These are phyloP conservation scores for Aureobasidium uvarum DNA, from an alignment of 2,329 filamentous ascomycete species.

Conservation along the genomic window DNA sequence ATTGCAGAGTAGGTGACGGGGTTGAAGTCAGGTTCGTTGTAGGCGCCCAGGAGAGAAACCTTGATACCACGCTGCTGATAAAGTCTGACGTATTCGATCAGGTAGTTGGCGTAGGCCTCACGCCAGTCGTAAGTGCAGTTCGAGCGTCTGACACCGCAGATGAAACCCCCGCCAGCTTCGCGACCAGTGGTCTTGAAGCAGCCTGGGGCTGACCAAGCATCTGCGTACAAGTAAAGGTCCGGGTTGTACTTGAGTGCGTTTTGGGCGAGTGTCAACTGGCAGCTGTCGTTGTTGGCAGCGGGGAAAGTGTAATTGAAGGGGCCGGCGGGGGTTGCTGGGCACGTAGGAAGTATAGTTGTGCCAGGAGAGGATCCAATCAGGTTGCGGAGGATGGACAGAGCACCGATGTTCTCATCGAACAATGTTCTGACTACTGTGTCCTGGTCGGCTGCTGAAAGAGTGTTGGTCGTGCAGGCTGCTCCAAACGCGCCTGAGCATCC, in stretches of 20 bases:
- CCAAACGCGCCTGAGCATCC: conserved; percentile 33
- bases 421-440: conserved; percentile 29
- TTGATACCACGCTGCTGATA: conserved; percentile 48
- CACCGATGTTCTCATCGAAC: conserved; percentile 32
- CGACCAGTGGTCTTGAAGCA: conserved; percentile 31
- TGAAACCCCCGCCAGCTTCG: conserved; percentile 30
- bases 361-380: conserved; percentile 30
- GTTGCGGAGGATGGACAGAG: conserved; percentile 32
- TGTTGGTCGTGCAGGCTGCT: conserved; percentile 28
- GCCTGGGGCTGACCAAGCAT: conserved; percentile 33
- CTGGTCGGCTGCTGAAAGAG: conserved; percentile 29
- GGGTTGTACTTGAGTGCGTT: conserved; percentile 32
- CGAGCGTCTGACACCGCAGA: conserved; percentile 31
- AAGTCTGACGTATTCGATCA: conserved; percentile 50
- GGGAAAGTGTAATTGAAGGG: conserved; percentile 30
- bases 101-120: conserved; percentile 51
- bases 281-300: conserved; percentile 28
- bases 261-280: conserved; percentile 31
- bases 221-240: conserved; percentile 32
- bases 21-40: conserved; percentile 32
- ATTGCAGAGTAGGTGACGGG: conserved; percentile 31
- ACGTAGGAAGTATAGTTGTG: conserved; percentile 29
- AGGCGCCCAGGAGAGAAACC: conserved; percentile 35
- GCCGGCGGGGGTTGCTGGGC: conserved; percentile 30
- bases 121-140: conserved; percentile 41